Percentiles rank a stretch among this genome's conserved stretches.
These are phyloP conservation scores for Pseudopyricularia javanii DNA, from an alignment of 2,329 filamentous ascomycete species.

Conservation along the genomic window DNA sequence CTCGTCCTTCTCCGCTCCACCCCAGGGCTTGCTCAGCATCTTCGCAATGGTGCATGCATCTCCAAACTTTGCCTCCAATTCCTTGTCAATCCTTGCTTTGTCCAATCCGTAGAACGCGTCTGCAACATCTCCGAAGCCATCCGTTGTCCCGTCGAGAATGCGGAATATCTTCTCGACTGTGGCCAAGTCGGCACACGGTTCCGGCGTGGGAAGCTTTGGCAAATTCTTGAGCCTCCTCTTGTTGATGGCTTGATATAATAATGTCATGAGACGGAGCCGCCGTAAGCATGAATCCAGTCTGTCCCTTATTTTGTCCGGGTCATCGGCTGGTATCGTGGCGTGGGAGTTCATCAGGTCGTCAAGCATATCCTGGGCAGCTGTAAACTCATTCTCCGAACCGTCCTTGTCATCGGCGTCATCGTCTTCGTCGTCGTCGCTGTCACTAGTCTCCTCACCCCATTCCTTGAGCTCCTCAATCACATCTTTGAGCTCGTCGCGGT, in stretches of 20 bases:
- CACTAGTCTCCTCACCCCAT: slow-evolving; percentile 65
- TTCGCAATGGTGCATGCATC: slow-evolving; percentile 45
- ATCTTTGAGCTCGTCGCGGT: slow-evolving; percentile 65
- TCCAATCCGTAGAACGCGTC: slow-evolving; percentile 61
- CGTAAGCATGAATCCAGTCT: slow-evolving; percentile 52
- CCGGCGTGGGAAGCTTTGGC: slow-evolving; percentile 24
- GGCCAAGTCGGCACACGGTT: slow-evolving; percentile 17
- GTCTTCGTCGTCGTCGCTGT: slow-evolving; percentile 44
- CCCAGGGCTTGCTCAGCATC: slow-evolving; percentile 47
- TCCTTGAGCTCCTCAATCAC: slow-evolving; percentile 77
- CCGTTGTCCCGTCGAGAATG: slow-evolving; percentile 47
- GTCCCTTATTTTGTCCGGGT: slow-evolving; percentile 52
- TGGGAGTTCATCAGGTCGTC: slow-evolving; percentile 56
- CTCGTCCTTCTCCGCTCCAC: slow-evolving; percentile 51
- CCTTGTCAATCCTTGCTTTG: slow-evolving; percentile 40
- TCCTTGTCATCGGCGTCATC: slow-evolving; percentile 27
- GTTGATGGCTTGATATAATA: slow-evolving; percentile 57
- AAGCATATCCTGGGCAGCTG: slow-evolving; percentile 42
- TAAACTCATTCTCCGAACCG: slow-evolving; percentile 19
- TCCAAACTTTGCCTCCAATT: slow-evolving; percentile 46
- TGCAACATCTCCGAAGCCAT: slow-evolving; percentile 59
- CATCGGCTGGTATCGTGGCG: slow-evolving; percentile 48
- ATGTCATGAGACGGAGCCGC: slow-evolving; percentile 51
- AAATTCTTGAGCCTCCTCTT: slow-evolving; percentile 58
- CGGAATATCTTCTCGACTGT: slow-evolving; percentile 44